Evolutionary conservation across 2,329 filamentous ascomycete species (phyloP).

Genomic region (Endothia cerciana): DNA sequence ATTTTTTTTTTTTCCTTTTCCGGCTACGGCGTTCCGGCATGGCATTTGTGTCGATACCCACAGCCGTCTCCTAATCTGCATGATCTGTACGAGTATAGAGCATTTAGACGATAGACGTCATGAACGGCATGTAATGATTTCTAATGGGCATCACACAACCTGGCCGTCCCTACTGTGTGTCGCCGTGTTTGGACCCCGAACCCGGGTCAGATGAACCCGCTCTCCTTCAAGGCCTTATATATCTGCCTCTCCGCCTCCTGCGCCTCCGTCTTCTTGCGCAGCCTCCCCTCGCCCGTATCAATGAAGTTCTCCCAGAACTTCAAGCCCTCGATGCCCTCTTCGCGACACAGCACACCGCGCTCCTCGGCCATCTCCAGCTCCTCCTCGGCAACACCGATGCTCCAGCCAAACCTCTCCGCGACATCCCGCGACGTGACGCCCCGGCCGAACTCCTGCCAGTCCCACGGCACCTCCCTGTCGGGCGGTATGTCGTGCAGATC

Average conservation of each 20-base stretch:
- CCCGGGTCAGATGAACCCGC: conserved; percentile 42
- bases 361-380: conserved; percentile 98
- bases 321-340: conserved; percentile 88
- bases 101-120: conserved; percentile 23
- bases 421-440: conserved; percentile 89
- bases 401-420: conserved; percentile 93
- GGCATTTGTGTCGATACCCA: conserved; percentile 27
- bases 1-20: neutral
- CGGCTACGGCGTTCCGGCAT: conserved; percentile 27
- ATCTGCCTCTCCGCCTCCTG: conserved; percentile 47
- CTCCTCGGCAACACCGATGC: conserved; percentile 91
- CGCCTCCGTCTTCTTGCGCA: conserved; percentile 36
- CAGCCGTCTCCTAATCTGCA: conserved; percentile 25
- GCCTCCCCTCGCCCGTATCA: conserved; percentile 47
- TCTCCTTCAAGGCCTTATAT: conserved; percentile 47
- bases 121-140: conserved; percentile 8
- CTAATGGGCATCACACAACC: neutral
- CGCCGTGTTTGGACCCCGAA: neutral
- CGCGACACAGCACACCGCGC: conserved; percentile 81
- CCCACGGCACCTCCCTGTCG: conserved; percentile 69
- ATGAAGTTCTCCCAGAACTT: conserved; percentile 90
- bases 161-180: too few species aligned
- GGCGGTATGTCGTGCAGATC: conserved; percentile 71
- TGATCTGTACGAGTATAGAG: conserved; percentile 29
- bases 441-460: conserved; percentile 76